These are phyloP conservation scores for Allantophomopsis lycopodina DNA, from an alignment of 2,329 filamentous ascomycete species.

Conservation along the genomic window DNA sequence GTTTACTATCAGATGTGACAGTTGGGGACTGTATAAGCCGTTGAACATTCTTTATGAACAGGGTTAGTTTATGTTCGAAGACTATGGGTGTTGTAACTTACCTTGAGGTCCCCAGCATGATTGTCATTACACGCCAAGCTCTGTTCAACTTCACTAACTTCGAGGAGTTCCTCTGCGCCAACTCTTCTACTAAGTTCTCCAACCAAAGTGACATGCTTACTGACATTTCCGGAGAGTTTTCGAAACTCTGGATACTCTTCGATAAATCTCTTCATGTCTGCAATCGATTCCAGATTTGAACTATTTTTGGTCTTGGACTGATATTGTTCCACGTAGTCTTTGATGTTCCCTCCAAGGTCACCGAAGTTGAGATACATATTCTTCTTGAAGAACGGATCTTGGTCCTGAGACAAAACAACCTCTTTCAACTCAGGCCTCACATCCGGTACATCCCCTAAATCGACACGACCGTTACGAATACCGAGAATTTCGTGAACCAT, in stretches of 20 bases:
- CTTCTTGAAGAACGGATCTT: constrained; percentile 97
- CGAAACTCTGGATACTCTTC: constrained; percentile 98
- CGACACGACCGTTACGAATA: constrained; percentile 88
- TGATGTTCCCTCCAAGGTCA: constrained; percentile 88
- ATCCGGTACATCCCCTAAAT: constrained; percentile 72
- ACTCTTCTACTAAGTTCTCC: constrained; percentile 85
- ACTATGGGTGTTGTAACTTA: constrained; percentile 22
- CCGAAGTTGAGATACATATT: constrained; percentile 99
- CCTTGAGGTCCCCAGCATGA: constrained; percentile 81
- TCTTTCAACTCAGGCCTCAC: constrained; percentile 80
- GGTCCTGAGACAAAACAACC: constrained; percentile 89
- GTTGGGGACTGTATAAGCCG: constrained; percentile 67
- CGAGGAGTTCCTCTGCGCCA: constrained; percentile 73
- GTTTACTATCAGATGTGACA: constrained; percentile 70
- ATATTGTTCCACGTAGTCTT: constrained; percentile 97
- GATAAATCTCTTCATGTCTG: constrained; percentile 98
- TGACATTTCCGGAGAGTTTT: constrained; percentile 93
- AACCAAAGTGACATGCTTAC: constrained; percentile 93
- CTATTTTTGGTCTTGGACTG: constrained; percentile 95
- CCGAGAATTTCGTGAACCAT: constrained; percentile 97
- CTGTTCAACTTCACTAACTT: constrained; percentile 94
- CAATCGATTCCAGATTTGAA: constrained; percentile 90
- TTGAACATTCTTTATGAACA: constrained; percentile 54
- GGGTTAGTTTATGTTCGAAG: background rate
- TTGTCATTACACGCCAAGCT: constrained; percentile 96